Percentiles rank a stretch among this genome's conserved stretches.
Evolutionary conservation across 805 yeast genomes (phyloP).

Genomic region (Myxozyma monticola): DNA sequence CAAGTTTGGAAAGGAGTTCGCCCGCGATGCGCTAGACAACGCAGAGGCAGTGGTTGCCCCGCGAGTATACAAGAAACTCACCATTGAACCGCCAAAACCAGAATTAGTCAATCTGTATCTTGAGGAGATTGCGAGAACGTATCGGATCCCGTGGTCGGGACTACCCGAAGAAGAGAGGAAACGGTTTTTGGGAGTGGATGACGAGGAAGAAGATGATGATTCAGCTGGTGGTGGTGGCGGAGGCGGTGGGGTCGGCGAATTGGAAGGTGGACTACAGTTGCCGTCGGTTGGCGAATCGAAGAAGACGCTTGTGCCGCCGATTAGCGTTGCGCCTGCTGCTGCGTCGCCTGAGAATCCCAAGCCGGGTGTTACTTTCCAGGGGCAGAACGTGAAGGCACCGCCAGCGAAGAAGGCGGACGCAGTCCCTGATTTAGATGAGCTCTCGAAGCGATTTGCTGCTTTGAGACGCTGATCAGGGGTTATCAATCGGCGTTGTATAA

Average conservation of each 20-base stretch:
- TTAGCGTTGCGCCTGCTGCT: constrained; percentile 37
- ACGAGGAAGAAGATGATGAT: constrained; percentile 40
- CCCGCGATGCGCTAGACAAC: constrained; percentile 55
- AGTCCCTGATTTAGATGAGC: constrained; percentile 55
- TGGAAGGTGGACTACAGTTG: constrained; percentile 35
- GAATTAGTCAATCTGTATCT: constrained; percentile 69
- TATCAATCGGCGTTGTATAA: neutral
- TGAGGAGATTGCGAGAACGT: constrained; percentile 77
- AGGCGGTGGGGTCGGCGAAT: constrained; percentile 31
- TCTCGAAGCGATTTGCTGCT: constrained; percentile 76
- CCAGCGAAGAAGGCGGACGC: constrained; percentile 7
- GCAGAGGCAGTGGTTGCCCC: constrained; percentile 57
- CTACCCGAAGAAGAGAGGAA: constrained; percentile 38
- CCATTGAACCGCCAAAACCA: constrained; percentile 64
- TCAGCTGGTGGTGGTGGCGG: constrained; percentile 37
- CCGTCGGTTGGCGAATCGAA: constrained; percentile 29
- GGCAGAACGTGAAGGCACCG: constrained; percentile 15
- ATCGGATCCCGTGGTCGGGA: constrained; percentile 71
- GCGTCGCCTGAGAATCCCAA: constrained; percentile 39
- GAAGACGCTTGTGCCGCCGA: constrained; percentile 35
- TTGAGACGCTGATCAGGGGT: constrained; percentile 42
- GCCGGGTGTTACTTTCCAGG: constrained; percentile 36
- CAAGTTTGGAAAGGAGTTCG: constrained; percentile 70
- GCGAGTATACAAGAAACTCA: constrained; percentile 63
- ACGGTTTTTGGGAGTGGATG: constrained; percentile 36